Percentiles rank a stretch among this genome's conserved stretches.
These are phyloP conservation scores for Solanum etuberosum DNA, from an alignment of 257 asterid species.

Conservation along the genomic window DNA sequence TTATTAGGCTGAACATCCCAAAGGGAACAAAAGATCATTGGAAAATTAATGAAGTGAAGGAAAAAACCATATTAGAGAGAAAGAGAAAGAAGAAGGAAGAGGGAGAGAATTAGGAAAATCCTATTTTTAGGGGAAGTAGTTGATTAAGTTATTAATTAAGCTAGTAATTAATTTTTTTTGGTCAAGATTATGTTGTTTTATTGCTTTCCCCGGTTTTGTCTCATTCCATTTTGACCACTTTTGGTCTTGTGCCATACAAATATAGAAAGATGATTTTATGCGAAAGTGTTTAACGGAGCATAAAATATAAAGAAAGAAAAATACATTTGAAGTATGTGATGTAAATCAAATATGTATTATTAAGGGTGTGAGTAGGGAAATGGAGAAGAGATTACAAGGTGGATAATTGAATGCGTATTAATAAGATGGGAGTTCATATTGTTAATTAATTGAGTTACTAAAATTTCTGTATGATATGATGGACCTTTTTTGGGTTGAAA, in stretches of 20 bases:
- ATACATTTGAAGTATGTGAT: neutral
- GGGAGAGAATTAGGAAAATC: slow-evolving; percentile 1
- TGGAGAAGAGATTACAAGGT: neutral
- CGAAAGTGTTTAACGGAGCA: too few relatives aligned
- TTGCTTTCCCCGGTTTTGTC: slow-evolving; percentile 30
- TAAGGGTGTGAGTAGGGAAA: neutral
- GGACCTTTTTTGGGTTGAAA: neutral
- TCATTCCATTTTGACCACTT: slow-evolving; percentile 11
- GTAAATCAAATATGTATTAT: too few relatives aligned
- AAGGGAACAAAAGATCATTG: slow-evolving; percentile 19
- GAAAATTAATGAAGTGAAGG: slow-evolving; percentile 5
- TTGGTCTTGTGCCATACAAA: neutral
- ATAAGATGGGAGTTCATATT: neutral
- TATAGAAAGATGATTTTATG: neutral
- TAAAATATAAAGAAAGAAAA: too few relatives aligned
- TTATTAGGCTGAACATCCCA: slow-evolving; percentile 17
- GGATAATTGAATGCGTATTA: neutral
- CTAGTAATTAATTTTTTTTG: neutral
- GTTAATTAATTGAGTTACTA: neutral
- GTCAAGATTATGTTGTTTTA: neutral
- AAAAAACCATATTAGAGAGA: neutral
- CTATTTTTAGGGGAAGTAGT: slow-evolving; percentile 6
- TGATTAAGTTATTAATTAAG: neutral
- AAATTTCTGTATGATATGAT: neutral
- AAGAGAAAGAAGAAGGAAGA: neutral